A percentile compares a stretch with the other conserved stretches of the same genome.
Evolutionary conservation across 495 filamentous ascomycete genomes (phyloP).

Genomic region (Elasticomyces elasticus): DNA sequence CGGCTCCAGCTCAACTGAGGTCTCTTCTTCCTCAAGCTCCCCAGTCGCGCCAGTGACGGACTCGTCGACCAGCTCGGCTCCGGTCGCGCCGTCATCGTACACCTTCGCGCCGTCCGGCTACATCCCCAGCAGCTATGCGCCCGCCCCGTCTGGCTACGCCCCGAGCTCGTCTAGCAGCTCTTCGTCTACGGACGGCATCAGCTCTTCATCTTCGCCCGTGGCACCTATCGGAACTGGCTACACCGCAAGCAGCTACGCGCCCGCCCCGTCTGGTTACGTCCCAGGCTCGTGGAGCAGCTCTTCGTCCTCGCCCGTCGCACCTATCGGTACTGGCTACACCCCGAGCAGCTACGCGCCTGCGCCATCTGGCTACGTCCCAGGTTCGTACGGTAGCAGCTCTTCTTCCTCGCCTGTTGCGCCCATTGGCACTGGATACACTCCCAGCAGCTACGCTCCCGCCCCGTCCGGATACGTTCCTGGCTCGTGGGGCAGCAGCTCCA

Average conservation of each 20-base stretch:
- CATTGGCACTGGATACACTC: neutral
- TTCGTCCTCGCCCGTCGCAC: neutral
- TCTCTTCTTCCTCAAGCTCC: neutral
- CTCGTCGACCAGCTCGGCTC: neutral
- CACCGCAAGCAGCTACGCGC: neutral
- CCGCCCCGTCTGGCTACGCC: neutral
- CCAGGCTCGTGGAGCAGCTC: neutral
- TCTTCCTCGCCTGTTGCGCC: neutral
- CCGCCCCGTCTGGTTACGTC: neutral
- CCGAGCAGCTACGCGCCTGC: neutral
- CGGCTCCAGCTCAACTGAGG: neutral
- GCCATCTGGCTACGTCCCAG: neutral
- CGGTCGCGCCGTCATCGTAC: conserved; percentile 1
- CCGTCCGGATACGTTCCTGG: neutral
- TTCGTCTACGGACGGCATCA: neutral
- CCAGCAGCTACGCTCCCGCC: neutral
- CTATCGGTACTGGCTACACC: neutral
- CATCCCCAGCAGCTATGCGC: neutral
- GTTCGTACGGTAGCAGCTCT: neutral
- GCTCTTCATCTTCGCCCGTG: neutral
- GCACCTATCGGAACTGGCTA: neutral
- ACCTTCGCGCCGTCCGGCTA: conserved; percentile 8
- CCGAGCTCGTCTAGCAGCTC: neutral
- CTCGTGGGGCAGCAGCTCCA: neutral
- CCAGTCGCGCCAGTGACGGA: neutral